These are phyloP conservation scores for Cornus controversa DNA, from an alignment of 148 eudicot species.

Conservation along the genomic window DNA sequence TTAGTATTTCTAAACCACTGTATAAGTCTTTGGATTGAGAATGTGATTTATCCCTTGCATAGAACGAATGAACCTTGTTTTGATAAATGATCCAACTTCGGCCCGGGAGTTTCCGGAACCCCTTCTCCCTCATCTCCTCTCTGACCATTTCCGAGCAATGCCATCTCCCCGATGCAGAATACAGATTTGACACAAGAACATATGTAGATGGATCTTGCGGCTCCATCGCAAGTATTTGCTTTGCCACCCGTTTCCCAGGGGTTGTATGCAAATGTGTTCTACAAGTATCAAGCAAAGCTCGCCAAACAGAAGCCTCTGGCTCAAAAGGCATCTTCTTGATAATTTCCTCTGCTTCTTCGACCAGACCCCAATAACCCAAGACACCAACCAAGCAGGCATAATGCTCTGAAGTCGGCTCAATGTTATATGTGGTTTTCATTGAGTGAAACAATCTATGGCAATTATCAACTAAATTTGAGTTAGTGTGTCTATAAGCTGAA, in stretches of 20 bases:
- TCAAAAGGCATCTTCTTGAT: conserved; percentile 59
- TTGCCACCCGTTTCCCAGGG: conserved; percentile 52
- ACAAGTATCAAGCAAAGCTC: conserved; percentile 74
- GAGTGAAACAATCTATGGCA: conserved; percentile 62
- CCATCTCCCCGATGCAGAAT: conserved; percentile 91
- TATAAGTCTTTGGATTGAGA: conserved; percentile 59
- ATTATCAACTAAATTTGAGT: conserved; percentile 48
- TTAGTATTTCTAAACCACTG: conserved; percentile 66
- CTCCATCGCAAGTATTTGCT: conserved; percentile 57
- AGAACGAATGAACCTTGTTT: conserved; percentile 66
- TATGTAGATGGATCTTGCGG: conserved; percentile 73
- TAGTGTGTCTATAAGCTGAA: conserved; percentile 63
- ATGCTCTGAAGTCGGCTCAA: conserved; percentile 67
- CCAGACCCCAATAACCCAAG: conserved; percentile 66
- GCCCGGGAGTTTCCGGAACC: conserved; percentile 62
- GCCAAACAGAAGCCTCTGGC: conserved; percentile 66
- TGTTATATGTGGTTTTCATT: conserved; percentile 44
- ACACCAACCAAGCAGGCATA: conserved; percentile 72
- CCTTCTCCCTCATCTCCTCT: conserved; percentile 69
- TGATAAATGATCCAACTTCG: conserved; percentile 73
- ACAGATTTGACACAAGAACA: conserved; percentile 67
- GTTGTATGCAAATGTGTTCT: conserved; percentile 36
- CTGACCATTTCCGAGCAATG: conserved; percentile 66
- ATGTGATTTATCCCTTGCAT: conserved; percentile 71
- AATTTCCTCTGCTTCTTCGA: conserved; percentile 74